Evolutionary conservation across 2,329 filamentous ascomycete species (phyloP).

Genomic region (Fusarium protoensiforme): DNA sequence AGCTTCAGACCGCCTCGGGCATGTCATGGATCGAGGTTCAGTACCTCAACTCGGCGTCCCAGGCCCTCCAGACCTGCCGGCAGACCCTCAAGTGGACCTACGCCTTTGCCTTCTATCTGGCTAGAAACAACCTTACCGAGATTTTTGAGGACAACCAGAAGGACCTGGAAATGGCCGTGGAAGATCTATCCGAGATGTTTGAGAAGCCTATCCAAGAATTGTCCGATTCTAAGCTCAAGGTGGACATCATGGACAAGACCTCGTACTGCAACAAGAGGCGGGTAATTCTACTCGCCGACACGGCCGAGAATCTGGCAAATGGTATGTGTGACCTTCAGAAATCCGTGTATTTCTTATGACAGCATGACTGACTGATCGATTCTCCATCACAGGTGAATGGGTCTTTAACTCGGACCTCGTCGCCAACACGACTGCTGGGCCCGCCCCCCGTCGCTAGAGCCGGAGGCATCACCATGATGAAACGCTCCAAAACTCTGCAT

Average conservation of each 20-base stretch:
- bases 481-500: not conserved
- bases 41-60: slow-evolving; percentile 92
- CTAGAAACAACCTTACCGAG: slow-evolving; percentile 92
- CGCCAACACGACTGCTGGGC: slow-evolving; percentile 32
- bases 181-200: slow-evolving; percentile 98
- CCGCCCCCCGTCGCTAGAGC: slow-evolving; percentile 36
- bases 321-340: slow-evolving; percentile 61
- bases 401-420: slow-evolving; percentile 53
- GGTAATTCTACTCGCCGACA: slow-evolving; percentile 90
- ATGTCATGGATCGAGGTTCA: slow-evolving; percentile 99
- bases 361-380: slow-evolving; percentile 36
- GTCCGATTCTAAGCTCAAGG: slow-evolving; percentile 87
- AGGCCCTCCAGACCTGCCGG: slow-evolving; percentile 94
- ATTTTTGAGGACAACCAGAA: slow-evolving; percentile 99
- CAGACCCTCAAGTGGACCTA: slow-evolving; percentile 99
- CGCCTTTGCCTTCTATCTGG: slow-evolving; percentile 97
- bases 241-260: slow-evolving; percentile 99
- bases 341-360: slow-evolving; percentile 38
- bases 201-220: slow-evolving; percentile 94
- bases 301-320: slow-evolving; percentile 89
- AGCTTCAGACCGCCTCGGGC: slow-evolving; percentile 90
- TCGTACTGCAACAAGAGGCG: slow-evolving; percentile 94
- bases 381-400: slow-evolving; percentile 54
- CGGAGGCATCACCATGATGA: not conserved
- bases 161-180: slow-evolving; percentile 95